A percentile compares a stretch with the other conserved stretches of the same genome.
phyloP scores from a whole-genome alignment of 2,329 filamentous ascomycete genomes.

The Passalora sequoiae region DNA sequence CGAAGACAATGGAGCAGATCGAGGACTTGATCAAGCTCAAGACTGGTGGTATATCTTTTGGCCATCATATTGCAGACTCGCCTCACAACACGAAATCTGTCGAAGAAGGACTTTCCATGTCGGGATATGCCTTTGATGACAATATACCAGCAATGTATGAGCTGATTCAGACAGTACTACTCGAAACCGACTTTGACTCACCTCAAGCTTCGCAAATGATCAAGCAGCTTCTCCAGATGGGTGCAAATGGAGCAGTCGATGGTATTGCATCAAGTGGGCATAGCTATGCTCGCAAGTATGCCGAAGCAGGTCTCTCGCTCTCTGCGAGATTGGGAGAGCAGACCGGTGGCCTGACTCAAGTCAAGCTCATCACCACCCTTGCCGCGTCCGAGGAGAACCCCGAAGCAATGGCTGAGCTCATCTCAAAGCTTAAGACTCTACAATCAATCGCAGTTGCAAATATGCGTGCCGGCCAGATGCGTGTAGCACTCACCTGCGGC shows the following conservation, averaged over 20 bases:
- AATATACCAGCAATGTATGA: constrained; percentile 91
- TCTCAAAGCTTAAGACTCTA: constrained; percentile 73
- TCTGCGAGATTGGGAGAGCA: constrained; percentile 73
- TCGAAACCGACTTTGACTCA: constrained; percentile 86
- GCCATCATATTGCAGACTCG: constrained; percentile 75
- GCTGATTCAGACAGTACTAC: constrained; percentile 70
- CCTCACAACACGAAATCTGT: constrained; percentile 65
- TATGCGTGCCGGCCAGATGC: constrained; percentile 53
- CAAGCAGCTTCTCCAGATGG: constrained; percentile 76
- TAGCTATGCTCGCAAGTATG: constrained; percentile 75
- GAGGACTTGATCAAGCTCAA: constrained; percentile 95
- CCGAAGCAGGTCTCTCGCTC: constrained; percentile 71
- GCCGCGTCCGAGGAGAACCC: constrained; percentile 69
- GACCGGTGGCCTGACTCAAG: constrained; percentile 82
- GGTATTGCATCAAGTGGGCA: constrained; percentile 88
- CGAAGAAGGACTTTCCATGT: constrained; percentile 76
- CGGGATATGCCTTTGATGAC: constrained; percentile 80
- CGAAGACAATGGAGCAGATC: constrained; percentile 85
- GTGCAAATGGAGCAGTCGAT: constrained; percentile 84
- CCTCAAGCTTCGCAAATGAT: constrained; percentile 76
- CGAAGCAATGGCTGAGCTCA: constrained; percentile 57
- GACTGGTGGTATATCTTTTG: constrained; percentile 82
- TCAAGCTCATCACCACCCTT: constrained; percentile 75
- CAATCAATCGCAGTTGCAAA: constrained; percentile 71
- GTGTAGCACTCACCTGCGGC: constrained; percentile 82